These are phyloP conservation scores for Neodidymelliopsis sp. DNA, from an alignment of 2,329 filamentous ascomycete genomes.

Conservation along the genomic window DNA sequence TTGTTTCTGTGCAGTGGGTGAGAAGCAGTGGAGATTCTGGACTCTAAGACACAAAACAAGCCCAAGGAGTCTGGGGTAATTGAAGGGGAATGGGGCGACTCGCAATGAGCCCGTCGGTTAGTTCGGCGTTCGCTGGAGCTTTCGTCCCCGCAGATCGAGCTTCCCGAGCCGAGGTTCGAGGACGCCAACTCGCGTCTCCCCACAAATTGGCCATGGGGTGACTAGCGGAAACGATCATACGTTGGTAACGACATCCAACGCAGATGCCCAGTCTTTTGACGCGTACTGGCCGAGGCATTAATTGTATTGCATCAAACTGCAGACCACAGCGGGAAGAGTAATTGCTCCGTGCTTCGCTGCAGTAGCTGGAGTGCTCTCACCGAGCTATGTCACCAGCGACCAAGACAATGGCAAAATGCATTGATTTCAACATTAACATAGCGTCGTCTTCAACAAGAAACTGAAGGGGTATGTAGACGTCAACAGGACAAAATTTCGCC, in stretches of 20 bases:
- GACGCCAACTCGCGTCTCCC: not conserved
- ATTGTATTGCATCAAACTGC: too few relatives aligned
- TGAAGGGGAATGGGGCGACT: slow-evolving; percentile 15
- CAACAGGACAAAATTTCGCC: not conserved
- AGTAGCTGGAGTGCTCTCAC: too few relatives aligned
- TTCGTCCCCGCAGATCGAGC: slow-evolving; percentile 8
- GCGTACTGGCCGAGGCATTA: slow-evolving; percentile 10
- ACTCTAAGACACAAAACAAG: slow-evolving; percentile 1
- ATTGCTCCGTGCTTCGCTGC: too few relatives aligned
- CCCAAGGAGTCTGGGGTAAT: slow-evolving; percentile 18
- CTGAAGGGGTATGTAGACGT: slow-evolving; percentile 10
- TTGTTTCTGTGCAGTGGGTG: not conserved
- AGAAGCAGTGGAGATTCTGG: not conserved
- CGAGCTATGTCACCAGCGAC: too few relatives aligned
- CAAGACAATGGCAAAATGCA: too few relatives aligned
- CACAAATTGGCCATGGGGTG: slow-evolving; percentile 15
- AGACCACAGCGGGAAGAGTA: too few relatives aligned
- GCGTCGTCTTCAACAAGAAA: not conserved
- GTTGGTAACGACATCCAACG: slow-evolving; percentile 10
- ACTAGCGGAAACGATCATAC: slow-evolving; percentile 10
- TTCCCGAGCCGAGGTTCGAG: slow-evolving; percentile 11
- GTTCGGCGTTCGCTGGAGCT: slow-evolving; percentile 6
- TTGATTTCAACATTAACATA: not conserved
- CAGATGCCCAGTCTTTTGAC: not conserved
- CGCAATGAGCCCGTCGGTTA: slow-evolving; percentile 10